Evolutionary conservation across 1,139 yeast species (phyloP).

Genomic region (Pneumocystis oryctolagi): DNA sequence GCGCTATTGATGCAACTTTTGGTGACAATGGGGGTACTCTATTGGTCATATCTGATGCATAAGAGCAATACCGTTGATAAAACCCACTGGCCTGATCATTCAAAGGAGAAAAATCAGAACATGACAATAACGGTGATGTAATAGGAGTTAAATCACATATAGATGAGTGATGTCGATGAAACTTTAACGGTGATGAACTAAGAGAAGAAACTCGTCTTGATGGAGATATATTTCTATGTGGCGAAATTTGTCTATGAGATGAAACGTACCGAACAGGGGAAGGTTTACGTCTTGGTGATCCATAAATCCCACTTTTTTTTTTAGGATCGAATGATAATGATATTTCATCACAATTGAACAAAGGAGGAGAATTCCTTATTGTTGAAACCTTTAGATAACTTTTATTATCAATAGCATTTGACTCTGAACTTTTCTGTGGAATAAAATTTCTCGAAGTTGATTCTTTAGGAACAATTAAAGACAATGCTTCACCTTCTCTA

Average conservation of each 20-base stretch:
- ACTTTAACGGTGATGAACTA: not conserved
- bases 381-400: not conserved
- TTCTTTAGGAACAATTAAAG: not conserved
- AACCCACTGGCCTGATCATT: conserved; percentile 9
- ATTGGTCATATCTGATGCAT: conserved; percentile 9
- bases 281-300: not conserved
- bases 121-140: conserved; percentile 16
- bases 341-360: not conserved
- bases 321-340: not conserved
- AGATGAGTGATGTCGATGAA: not conserved
- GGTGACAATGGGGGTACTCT: conserved; percentile 57
- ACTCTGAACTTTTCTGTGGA: not conserved
- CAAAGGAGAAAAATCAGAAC: conserved; percentile 11
- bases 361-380: not conserved
- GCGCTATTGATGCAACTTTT: conserved; percentile 45
- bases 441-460: not conserved
- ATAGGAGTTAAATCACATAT: conserved; percentile 5
- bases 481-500: not conserved
- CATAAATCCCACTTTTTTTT: not conserved
- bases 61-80: conserved; percentile 16
- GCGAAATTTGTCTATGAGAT: not conserved
- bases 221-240: not conserved
- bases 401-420: not conserved
- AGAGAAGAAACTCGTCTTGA: conserved; percentile 3
- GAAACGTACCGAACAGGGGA: not conserved